Base-by-base conservation (phyloP, 305 asterid genomes). In the Euphrasia arctica region DNA sequence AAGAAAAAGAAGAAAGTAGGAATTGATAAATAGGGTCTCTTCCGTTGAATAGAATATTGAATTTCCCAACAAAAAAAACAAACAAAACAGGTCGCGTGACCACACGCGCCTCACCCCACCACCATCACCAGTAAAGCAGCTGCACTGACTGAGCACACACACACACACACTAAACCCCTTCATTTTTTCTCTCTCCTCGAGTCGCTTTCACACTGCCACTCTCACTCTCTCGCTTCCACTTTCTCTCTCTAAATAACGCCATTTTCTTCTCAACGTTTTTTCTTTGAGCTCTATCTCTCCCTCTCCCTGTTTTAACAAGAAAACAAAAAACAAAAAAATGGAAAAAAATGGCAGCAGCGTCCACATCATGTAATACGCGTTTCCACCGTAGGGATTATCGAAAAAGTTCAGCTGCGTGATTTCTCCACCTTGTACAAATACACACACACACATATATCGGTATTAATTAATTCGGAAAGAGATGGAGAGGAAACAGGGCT, bases 401-500 rank as follows among this genome's bases (percentile, higher is more conserved):
- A 27, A 34, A 27, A 34, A 54, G 54, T 22, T 65, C n/a, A 67
- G 18, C 62, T 31, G 72, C 66, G 67, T 63, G 66, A 48, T 47
- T 60, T n/a, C 18, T 75, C 31, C 32, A 3, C 47, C 2, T 25
- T 43, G 43, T 36, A 34, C 1, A 50, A 3, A 29, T 6, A 64
- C 3, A 28, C 32, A 32, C 11, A 52, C 34, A 52, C 4, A 48
- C 34, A 25, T 18, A 42, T 50, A 22, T 28, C 34, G 31, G 42
- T 13, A 25, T 18, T 54, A 13, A 62, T 11, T 41, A 13, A 62
- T 11, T 41, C 52, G 25, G 25, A 7, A 50, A 2, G 18, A 41
- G 43, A 77, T 75, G 83, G 98, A 91, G 81, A 85, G 77, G 70
- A 91, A 80, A 47, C 95, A 89, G 65, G 95, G 98, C 5, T 91